Evolutionary conservation across 1,284 basidiomycete genomes (phyloP).

Genomic region (Sparassis latifolia): DNA sequence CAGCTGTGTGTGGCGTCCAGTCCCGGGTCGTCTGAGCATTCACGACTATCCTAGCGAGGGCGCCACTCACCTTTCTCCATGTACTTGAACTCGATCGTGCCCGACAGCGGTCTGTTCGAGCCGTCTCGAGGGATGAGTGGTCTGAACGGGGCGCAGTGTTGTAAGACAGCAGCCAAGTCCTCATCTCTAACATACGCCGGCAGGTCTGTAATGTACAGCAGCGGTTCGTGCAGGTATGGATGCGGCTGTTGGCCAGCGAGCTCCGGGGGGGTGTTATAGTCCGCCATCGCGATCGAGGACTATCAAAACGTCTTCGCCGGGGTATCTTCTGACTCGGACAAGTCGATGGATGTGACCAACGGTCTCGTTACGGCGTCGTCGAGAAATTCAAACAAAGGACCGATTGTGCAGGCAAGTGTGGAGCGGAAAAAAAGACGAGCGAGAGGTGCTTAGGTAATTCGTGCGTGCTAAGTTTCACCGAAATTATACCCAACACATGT

Average conservation of each 20-base stretch:
- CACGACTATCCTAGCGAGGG: neutral
- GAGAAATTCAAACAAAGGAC: no score
- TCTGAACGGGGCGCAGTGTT: slow-evolving; percentile 70
- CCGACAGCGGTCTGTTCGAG: slow-evolving; percentile 43
- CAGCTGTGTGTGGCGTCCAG: slow-evolving; percentile 43
- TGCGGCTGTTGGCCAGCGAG: slow-evolving; percentile 37
- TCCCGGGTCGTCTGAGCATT: no score
- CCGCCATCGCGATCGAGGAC: no score
- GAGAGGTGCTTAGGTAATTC: no score
- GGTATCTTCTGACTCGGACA: no score
- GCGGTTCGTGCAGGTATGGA: slow-evolving; percentile 74
- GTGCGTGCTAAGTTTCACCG: no score
- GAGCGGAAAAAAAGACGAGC: no score
- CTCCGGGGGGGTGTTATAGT: slow-evolving; percentile 3
- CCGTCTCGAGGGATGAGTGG: slow-evolving; percentile 65
- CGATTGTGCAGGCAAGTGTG: no score
- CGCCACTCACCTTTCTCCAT: slow-evolving; percentile 61
- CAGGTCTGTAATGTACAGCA: slow-evolving; percentile 70
- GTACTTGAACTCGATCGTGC: slow-evolving; percentile 74
- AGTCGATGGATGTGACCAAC: no score
- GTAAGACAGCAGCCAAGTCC: slow-evolving; percentile 63
- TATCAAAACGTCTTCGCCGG: no score
- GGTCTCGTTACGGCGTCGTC: no score
- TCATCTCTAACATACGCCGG: slow-evolving; percentile 67
- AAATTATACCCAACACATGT: no score